Base-by-base conservation (phyloP, 176 grass and related monocot genomes). In the Carex scoparia region DNA sequence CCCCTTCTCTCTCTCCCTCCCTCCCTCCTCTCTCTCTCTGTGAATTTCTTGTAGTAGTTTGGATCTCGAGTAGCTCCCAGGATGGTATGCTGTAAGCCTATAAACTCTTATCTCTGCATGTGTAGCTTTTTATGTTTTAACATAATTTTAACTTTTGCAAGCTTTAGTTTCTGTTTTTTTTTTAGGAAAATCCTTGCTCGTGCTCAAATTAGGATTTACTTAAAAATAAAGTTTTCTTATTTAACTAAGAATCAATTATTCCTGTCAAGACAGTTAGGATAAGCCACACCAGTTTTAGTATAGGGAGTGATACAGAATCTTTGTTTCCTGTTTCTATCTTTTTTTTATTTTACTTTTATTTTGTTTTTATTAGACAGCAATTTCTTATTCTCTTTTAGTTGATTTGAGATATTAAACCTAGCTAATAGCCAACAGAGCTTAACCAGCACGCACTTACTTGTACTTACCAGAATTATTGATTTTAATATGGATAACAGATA, bases 1-100 rank as follows among this genome's bases (percentile, higher is more conserved):
- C n/a, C 77, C 31, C 12, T 13, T 79, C 30, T 35, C 38, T 40
- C 38, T 40, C 38, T 40, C 38, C 5, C 38, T 40, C 38, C 80
- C 56, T 64, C 81, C 7, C 28, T 14, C 72, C 77, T 69, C 54
- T 85, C 63, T 79, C 56, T 37, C 80, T 74, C 81, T 88, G 8
- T 83, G 38, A 82, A 66, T 83, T 65, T 68, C 63, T 83, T 37
- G 15, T 53, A 69, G 44, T 31, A 83, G 44, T 69, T 83, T 67
- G 61, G 23, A 9, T 68, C 62, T 66, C 13, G 28, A 33, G 7
- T 30, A 30, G n/a, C 72, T 51, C 54, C 69, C 19, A 18, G 66
- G 0, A 73, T 46, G 38, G 23, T 38, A 62, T 5, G 3, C 19
- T 81, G 66, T 57, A n/a, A 1, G 68, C 81, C 81, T 57, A 84